Evolutionary conservation across 352 stramenopile species (phyloP).

Genomic region (Plasmopara muralis): DNA sequence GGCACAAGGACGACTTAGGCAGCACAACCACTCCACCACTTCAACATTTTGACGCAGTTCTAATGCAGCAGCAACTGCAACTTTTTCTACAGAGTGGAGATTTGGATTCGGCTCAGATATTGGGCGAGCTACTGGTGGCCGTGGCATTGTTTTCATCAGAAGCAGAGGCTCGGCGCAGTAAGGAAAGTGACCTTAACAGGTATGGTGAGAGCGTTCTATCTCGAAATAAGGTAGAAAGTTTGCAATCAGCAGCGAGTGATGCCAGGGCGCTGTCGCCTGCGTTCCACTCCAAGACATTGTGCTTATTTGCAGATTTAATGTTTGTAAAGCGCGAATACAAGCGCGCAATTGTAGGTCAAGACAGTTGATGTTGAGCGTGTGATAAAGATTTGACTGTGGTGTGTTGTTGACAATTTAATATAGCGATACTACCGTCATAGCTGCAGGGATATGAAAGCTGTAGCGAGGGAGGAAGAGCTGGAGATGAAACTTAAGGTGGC

Average conservation of each 20-base stretch:
- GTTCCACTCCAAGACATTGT: constrained; percentile 55
- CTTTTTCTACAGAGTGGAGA: constrained; percentile 41
- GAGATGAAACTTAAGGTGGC: constrained; percentile 56
- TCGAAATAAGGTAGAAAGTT: neutral
- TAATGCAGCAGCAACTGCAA: constrained; percentile 60
- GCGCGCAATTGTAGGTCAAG: constrained; percentile 54
- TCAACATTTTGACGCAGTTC: constrained; percentile 27
- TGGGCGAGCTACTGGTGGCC: constrained; percentile 56
- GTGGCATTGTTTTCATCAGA: constrained; percentile 30
- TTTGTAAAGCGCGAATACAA: constrained; percentile 59
- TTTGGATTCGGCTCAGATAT: constrained; percentile 51
- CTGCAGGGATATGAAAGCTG: constrained; percentile 17
- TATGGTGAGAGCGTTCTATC: constrained; percentile 16
- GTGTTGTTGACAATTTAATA: constrained; percentile 1
- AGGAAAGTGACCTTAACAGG: neutral
- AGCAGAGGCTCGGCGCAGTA: constrained; percentile 2
- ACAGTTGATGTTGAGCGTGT: neutral
- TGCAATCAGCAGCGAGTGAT: neutral
- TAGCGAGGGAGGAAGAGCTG: constrained; percentile 22
- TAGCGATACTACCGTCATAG: constrained; percentile 28
- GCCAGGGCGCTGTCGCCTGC: constrained; percentile 11
- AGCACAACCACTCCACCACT: neutral
- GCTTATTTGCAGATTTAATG: constrained; percentile 65
- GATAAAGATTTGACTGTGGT: neutral
- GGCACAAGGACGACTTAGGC: constrained; percentile 4